Evolutionary conservation across 2,329 filamentous ascomycete species (phyloP), one percentile per base, ranked within the genome.

Genomic region (Talaromyces amestolkiae): DNA sequence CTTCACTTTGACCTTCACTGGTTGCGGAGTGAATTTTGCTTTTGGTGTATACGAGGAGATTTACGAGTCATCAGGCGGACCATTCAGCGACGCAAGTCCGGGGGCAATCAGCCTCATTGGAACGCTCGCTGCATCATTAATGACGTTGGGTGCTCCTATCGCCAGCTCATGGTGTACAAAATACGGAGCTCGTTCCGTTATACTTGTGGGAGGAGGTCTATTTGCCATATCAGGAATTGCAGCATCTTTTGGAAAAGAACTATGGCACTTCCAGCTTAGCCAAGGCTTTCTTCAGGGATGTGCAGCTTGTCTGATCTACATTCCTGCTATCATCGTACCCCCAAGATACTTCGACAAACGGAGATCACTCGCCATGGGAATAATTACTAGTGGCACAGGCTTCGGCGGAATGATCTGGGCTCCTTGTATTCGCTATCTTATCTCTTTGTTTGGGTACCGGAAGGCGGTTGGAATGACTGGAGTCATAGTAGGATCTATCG

Each of bases 11-110:
- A 77, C 74, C 67, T 75, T 77, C 63, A 78, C 75, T n/a, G 74
- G 71, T 35, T 78, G 76, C 63, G 76, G 75, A 11, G 71, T 79
- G 15, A 72, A 75, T 59, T 80, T 81, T 67, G 71, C 75, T n/a
- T 80, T 77, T 58, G 78, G 78, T 15, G 75, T 80, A 35, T 80
- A 79, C 61, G 77, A 80, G 69, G 77, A 74, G 2, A 73, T 79
- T 8, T 80, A 80, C 58, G 75, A 79, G 66, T 70, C 74, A 35
- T 72, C 79, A 71, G 66, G 63, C 19, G 75, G 70, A 0, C 77
- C 78, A 2, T 81, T 81, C 64, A 72, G 72, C 0, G 72, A 72
- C 10, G 72, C 72, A 6, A 73, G 71, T 1, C 70, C 78, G 1
- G 77, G 77, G 6, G 65, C 73, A 17, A 79, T 80, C 49, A 76